Conservation (phyloP, 1,139 yeast genomes). For the Pichia cactophila region DNA sequence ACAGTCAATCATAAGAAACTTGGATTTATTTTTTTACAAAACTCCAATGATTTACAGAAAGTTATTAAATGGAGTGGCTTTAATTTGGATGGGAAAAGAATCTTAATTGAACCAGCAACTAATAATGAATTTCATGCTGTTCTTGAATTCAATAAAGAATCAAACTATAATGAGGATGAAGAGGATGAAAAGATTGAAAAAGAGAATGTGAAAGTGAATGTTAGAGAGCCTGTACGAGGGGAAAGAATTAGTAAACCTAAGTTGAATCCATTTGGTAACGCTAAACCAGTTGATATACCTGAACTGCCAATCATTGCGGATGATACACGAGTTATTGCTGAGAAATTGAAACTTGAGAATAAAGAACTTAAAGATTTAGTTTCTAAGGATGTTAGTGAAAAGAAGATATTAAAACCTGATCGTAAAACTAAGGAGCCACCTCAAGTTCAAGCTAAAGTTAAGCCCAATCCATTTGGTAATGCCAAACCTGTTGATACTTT, state of each 20-base stretch:
- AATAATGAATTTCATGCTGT: slow-evolving; percentile 13
- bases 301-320: slow-evolving; percentile 11
- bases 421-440: not conserved
- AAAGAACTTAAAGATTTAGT: slow-evolving; percentile 31
- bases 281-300: slow-evolving; percentile 24
- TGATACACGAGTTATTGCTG: slow-evolving; percentile 10
- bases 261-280: slow-evolving; percentile 27
- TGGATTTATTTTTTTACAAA: slow-evolving; percentile 24
- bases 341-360: not conserved
- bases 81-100: slow-evolving; percentile 22
- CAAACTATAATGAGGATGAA: slow-evolving; percentile 22
- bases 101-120: slow-evolving; percentile 15
- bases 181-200: slow-evolving; percentile 21
- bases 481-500: slow-evolving; percentile 50
- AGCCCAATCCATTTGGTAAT: slow-evolving; percentile 43
- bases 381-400: slow-evolving; percentile 2
- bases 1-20: slow-evolving; percentile 20
- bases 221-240: slow-evolving; percentile 1
- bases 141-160: slow-evolving; percentile 19
- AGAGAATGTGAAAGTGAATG: slow-evolving; percentile 1
- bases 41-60: slow-evolving; percentile 23
- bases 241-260: slow-evolving; percentile 11
- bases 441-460: slow-evolving; percentile 28
- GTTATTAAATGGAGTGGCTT: slow-evolving; percentile 28
- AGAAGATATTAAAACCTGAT: not conserved